Evolutionary conservation across 352 stramenopile genomes (phyloP), one percentile per base, ranked within the genome.

Genomic region (Lagenidium giganteum): DNA sequence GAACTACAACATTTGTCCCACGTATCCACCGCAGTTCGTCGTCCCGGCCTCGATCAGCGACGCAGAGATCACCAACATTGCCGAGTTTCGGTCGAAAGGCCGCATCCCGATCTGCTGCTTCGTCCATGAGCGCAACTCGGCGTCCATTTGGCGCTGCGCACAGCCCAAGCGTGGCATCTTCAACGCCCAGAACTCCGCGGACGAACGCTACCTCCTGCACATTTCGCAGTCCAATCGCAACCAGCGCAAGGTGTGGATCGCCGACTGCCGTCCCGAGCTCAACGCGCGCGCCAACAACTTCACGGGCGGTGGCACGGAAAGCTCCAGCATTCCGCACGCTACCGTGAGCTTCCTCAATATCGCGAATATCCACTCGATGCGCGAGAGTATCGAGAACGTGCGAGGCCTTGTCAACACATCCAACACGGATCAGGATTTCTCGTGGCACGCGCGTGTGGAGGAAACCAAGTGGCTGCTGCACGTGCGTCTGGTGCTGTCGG

Each of bases 301-400:
- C 28, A 93, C 82, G 1, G 90, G 90, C 26, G 91, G 89, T 8
- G 90, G 90, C 30, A 95, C 79, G 2, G 90, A 97, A 47, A 95
- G 84, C 42, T 68, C 70, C 5, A 89, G 59, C 38, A 64, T 87
- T 12, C 55, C 64, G 11, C 87, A 95, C 36, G 76, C 79, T 5
- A 66, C 53, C 8, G 62, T 97, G 31, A 80, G 60, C 8, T 96
- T 95, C 49, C 67, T 96, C 14, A 88, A 95, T 52, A 96, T 97
- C 42, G 81, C 80, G 11, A 96, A 97, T 61, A 97, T 97, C 45
- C 90, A 97, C 53, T 84, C 82, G 7, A 93, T 97, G 77, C 81
- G 91, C 13, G 83, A 96, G 38, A 87, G 70, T 47, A 62, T 96
- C 17, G 72, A 91, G 39, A 64, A 54, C 30, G 52, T 97, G 3